Evolutionary conservation across 257 asterid genomes (phyloP), one percentile per base, ranked within the genome.

Genomic region (Euphrasia confusa): DNA sequence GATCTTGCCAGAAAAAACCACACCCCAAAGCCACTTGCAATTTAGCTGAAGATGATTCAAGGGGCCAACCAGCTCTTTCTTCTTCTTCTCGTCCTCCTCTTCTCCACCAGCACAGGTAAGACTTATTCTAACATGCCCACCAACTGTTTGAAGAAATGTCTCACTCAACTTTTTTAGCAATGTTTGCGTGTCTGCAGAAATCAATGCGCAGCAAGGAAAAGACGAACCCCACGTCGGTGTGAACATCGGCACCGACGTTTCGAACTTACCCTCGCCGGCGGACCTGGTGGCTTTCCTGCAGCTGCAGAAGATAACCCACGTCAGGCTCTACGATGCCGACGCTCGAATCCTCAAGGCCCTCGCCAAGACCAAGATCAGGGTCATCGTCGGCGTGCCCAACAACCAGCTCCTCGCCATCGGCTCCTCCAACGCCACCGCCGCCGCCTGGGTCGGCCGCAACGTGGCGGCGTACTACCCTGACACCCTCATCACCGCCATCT

Each of bases 371-470:
- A 83, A 89, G 75, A 90, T 93, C 72, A 76, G 87, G 69, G 97
- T 93, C 63, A 82, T 79, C 39, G 78, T 93, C 59, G 77, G 99
- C 58, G 96, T 93, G 13, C 99, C 99, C 66, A 93, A 93, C 71
- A 93, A 89, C 69, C 99, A 93, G 79, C 81, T 93, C 47, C 78
- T 89, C 44, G 97, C 94, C 1, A 84, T 89, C 52, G 99, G 97
- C 63, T 89, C 99, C 68, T 89, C 97, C 65, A 93, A 93, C 74
- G 76, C 90, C 78, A 93, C 97, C 57, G 97, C 97, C 55, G 96
- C 97, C 71, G 18, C 92, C 26, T 89, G 97, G 99, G 60, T 93
- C 32, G 87, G 82, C 58, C 83, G 95, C 50, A 87, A 93, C 45
- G 99, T 93, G 62, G 99, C 85, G 33, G 86, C 95, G 1, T 93